phyloP scores from a whole-genome alignment of 148 eudicot species.

The Drosera capensis region DNA sequence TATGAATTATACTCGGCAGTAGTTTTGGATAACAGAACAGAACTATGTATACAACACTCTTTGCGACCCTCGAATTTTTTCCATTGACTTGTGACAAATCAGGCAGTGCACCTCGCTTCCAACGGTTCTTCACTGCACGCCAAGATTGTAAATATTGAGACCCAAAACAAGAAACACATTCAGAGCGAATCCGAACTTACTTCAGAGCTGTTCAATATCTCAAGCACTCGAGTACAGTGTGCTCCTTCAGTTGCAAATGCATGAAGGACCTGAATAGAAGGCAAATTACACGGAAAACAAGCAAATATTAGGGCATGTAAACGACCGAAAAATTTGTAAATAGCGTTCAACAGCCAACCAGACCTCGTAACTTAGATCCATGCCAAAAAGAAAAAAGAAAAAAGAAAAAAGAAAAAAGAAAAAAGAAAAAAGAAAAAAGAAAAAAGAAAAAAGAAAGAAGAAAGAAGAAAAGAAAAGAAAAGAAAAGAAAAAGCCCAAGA shows the following conservation, averaged over 20 bases:
- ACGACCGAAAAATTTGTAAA: background rate
- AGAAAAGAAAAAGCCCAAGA: too few relatives aligned
- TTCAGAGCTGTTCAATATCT: constrained; percentile 66
- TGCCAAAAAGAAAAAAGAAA: background rate
- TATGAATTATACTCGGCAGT: too few relatives aligned
- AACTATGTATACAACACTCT: too few relatives aligned
- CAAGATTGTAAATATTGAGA: background rate
- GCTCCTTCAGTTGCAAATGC: constrained; percentile 99
- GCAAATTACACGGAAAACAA: background rate
- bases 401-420: background rate
- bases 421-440: background rate
- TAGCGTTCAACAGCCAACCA: too few relatives aligned
- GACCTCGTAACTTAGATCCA: too few relatives aligned
- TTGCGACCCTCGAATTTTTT: too few relatives aligned
- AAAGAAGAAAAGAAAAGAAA: too few relatives aligned
- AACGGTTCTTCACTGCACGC: too few relatives aligned
- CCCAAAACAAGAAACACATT: background rate
- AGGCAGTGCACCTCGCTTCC: too few relatives aligned
- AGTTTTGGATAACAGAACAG: too few relatives aligned
- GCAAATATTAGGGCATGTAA: background rate
- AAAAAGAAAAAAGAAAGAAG: background rate
- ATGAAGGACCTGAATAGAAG: constrained; percentile 65
- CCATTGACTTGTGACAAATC: too few relatives aligned
- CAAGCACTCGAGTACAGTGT: constrained; percentile 82
- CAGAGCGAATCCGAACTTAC: constrained; percentile 30